phyloP scores from a whole-genome alignment of 495 filamentous ascomycete genomes.

The Talaromyces stipitatus region DNA sequence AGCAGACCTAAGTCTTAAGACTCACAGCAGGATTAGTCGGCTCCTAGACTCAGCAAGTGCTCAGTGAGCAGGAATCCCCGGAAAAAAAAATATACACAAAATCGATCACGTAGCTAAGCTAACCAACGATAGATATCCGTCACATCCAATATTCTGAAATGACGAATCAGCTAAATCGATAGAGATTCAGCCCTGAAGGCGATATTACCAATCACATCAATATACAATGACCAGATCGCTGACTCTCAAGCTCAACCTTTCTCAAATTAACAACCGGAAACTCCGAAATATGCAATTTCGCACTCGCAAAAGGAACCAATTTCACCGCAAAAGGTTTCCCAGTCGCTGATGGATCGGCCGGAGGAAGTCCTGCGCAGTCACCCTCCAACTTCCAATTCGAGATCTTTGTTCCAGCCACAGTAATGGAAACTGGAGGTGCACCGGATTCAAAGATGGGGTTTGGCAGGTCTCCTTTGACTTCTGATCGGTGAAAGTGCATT shows the following conservation, averaged over 20 bases:
- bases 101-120: too few species aligned
- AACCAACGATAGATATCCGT: too few species aligned
- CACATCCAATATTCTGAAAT: too few species aligned
- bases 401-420: constrained; percentile 44
- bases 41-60: too few species aligned
- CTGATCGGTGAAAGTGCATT: constrained; percentile 2
- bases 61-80: too few species aligned
- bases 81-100: too few species aligned
- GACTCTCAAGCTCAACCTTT: not conserved
- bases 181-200: too few species aligned
- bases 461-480: constrained; percentile 15
- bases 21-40: too few species aligned
- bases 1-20: too few species aligned
- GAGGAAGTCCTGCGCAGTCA: constrained; percentile 39
- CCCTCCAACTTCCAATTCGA: constrained; percentile 45
- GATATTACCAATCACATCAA: not conserved
- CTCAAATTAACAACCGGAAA: constrained; percentile 26
- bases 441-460: constrained; percentile 44
- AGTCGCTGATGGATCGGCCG: constrained; percentile 26
- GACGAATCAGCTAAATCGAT: too few species aligned
- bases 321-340: constrained; percentile 33
- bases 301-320: constrained; percentile 48
- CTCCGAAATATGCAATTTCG: constrained; percentile 54
- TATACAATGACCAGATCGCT: not conserved
- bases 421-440: constrained; percentile 28